Evolutionary conservation across 1,284 basidiomycete species (phyloP), one percentile per base, ranked within the genome.

Genomic region (Macrocystidia cucumis): DNA sequence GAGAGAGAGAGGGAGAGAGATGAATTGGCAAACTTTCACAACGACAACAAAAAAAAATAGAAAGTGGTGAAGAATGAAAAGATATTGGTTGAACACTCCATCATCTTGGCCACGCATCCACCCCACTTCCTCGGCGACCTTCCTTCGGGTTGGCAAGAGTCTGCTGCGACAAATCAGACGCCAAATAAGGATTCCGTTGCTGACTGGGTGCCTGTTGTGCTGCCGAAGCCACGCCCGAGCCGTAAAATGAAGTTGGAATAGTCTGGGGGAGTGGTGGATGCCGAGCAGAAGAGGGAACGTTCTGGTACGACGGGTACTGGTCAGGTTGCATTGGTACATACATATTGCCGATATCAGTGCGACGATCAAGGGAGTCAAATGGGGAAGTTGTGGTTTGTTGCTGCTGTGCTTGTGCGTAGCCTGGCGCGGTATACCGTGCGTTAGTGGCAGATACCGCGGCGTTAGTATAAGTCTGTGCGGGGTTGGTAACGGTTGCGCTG

Each of bases 291-390:
- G 62, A 48, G 32, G 64, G 48, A 18, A 56, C 49, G 29, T 60
- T 49, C 11, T 63, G 54, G 48, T 83, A 84, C 22, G 68, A 52
- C 44, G 72, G 69, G 52, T 74, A 86, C 47, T 81, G 78, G 21
- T 87, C 83, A 19, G 84, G 78, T 52, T 88, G 86, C 67, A 88
- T 71, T 1, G 85, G 84, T 25, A 76, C 78, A 50, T 77, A 89
- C 55, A 87, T 54, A 39, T 69, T 69, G 30, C 72, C 74, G 31
- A 83, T 74, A 35, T 84, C 81, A 22, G 72, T 61, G 34, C 79
- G 67, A 35, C 74, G 65, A 42, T 79, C 79, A 14, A 78, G 46
- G 13, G 69, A 54, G 35, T 83, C 78, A 50, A 82, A 82, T 1
- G 71, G 52, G 3, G 65, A 57, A 9, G 67, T 43, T 5, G 63